Percentiles rank a stretch among this genome's conserved stretches.
phyloP scores from a whole-genome alignment of 768 basidiomycete genomes.

The Lanmaoa pseudosensibilis region DNA sequence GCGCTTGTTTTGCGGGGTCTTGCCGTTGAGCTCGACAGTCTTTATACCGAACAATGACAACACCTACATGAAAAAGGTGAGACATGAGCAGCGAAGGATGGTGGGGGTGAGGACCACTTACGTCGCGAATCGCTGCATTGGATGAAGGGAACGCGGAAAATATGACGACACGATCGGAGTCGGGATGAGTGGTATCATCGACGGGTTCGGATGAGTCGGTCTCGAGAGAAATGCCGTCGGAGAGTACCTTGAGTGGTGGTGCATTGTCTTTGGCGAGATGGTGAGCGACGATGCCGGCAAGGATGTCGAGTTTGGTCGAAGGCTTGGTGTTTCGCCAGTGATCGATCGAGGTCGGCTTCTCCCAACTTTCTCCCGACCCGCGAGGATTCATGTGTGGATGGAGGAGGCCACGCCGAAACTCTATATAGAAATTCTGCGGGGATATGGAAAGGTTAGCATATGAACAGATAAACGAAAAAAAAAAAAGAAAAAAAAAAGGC shows the following conservation, averaged over 20 bases:
- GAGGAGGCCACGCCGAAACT: too few species aligned
- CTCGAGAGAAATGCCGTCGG: not conserved
- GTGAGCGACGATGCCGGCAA: not conserved
- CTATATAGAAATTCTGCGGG: too few species aligned
- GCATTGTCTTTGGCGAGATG: not conserved
- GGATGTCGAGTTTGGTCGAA: too few species aligned
- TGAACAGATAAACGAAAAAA: too few species aligned
- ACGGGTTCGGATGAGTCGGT: not conserved
- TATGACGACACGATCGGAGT: not conserved
- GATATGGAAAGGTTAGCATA: too few species aligned
- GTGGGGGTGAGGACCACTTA: too few species aligned
- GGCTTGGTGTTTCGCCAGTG: too few species aligned
- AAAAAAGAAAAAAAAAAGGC: too few species aligned
- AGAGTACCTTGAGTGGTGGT: not conserved
- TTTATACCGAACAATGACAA: not conserved
- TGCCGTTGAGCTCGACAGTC: not conserved
- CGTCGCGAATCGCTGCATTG: not conserved
- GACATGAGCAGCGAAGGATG: not conserved
- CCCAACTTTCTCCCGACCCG: too few species aligned
- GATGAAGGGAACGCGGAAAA: not conserved
- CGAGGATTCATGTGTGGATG: too few species aligned
- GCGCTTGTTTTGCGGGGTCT: not conserved
- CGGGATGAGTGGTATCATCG: not conserved
- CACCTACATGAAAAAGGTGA: not conserved
- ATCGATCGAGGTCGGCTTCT: too few species aligned